Evolutionary conservation across 2,329 filamentous ascomycete species (phyloP).

Genomic region (Leptographium procerum): DNA sequence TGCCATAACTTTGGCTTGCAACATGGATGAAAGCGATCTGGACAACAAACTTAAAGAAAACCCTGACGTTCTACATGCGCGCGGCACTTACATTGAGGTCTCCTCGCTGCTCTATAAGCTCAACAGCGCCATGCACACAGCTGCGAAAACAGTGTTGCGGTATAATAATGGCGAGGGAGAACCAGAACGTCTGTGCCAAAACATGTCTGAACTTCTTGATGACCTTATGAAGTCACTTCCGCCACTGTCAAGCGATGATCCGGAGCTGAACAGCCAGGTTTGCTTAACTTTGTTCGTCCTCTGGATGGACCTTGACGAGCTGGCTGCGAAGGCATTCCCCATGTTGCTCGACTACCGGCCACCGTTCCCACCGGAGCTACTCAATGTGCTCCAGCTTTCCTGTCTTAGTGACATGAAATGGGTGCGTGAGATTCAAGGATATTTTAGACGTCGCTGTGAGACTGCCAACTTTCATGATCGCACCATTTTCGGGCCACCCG

Average conservation of each 20-base stretch:
- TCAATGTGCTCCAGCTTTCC: constrained; percentile 45
- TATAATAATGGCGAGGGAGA: neutral
- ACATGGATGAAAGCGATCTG: constrained; percentile 17
- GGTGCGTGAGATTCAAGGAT: constrained; percentile 34
- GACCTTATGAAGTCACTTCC: neutral
- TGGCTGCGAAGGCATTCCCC: constrained; percentile 27
- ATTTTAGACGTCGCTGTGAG: constrained; percentile 29
- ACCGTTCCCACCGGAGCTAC: constrained; percentile 32
- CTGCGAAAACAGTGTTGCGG: neutral
- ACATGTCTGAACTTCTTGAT: neutral
- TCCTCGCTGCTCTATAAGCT: neutral
- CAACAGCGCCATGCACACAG: neutral
- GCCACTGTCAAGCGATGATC: constrained; percentile 27
- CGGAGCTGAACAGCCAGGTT: constrained; percentile 38
- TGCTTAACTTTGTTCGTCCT: constrained; percentile 44
- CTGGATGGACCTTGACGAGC: constrained; percentile 49
- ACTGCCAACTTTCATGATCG: constrained; percentile 12
- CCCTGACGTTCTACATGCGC: neutral
- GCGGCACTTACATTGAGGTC: neutral
- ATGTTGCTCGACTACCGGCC: constrained; percentile 42
- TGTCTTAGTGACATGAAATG: constrained; percentile 34
- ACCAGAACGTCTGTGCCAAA: neutral
- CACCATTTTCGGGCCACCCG: constrained; percentile 36
- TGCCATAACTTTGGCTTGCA: neutral
- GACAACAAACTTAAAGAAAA: neutral